Percentiles rank a stretch among this genome's conserved stretches.
phyloP scores from a whole-genome alignment of 225 moss, liverwort and hornwort genomes.

The Anthoceros angustus region DNA sequence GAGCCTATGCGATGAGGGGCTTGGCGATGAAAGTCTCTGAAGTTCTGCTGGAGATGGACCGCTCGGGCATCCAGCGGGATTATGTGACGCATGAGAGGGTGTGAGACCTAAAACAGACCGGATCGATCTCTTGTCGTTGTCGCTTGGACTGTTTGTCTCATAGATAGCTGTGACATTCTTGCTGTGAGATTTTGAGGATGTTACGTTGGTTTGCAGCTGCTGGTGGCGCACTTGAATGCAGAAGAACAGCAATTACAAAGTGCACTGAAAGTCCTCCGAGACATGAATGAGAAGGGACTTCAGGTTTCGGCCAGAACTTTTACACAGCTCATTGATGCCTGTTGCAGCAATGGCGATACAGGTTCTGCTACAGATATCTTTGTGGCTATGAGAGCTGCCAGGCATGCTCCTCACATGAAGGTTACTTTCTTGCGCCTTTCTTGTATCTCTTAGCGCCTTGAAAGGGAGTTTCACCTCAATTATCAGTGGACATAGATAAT shows the following conservation, averaged over 20 bases:
- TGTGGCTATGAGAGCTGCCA: slow-evolving; percentile 51
- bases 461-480: not conserved
- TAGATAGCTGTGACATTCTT: not conserved
- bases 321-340: slow-evolving; percentile 57
- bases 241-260: slow-evolving; percentile 55
- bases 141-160: not conserved
- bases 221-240: slow-evolving; percentile 47
- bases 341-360: slow-evolving; percentile 39
- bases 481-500: not conserved
- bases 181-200: not conserved
- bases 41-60: slow-evolving; percentile 62
- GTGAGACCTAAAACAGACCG: not conserved
- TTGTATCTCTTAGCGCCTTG: not conserved
- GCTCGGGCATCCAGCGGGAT: slow-evolving; percentile 51
- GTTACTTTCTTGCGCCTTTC: slow-evolving; percentile 17
- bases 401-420: slow-evolving; percentile 54
- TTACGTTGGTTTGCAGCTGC: slow-evolving; percentile 34
- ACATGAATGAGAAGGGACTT: slow-evolving; percentile 40
- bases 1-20: slow-evolving; percentile 62
- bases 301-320: slow-evolving; percentile 54
- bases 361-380: slow-evolving; percentile 45
- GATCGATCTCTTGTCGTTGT: not conserved
- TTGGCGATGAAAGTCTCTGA: slow-evolving; percentile 45
- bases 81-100: slow-evolving; percentile 63
- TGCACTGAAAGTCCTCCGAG: slow-evolving; percentile 51